Base-by-base conservation (phyloP, 768 basidiomycete genomes). In the Leccinum rimulosum region DNA sequence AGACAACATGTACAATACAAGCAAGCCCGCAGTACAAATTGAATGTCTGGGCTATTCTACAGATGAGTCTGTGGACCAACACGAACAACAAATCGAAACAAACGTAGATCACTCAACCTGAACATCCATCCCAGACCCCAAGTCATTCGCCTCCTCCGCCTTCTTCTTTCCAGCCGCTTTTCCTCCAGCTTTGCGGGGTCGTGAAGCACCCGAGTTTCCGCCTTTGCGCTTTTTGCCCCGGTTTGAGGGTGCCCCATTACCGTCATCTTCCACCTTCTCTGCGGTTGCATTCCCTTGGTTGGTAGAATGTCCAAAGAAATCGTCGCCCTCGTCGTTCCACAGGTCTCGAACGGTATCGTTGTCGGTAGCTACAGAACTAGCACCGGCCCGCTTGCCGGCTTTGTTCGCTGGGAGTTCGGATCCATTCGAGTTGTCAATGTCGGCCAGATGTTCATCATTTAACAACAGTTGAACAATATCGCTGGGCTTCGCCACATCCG, bases 381-480 rank as follows among this genome's bases (percentile, higher is more conserved):
- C 59, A 62, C 70, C 63, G 59, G 72, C 55, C 65, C 76, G 69
- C 63, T 79, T 77, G 22, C 73, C 72, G 15, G 69, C 62, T 43
- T 73, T 66, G 55, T 73, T 74, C 19, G 68, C 62, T 14, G 83
- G 70, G 33, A 80, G 63, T 33, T 70, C 69, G 48, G 74, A 36
- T 15, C 74, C 60, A n/a, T 73, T 74, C 9, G 83, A 75, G 10
- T 79, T 77, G 58, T 85, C 85, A 40, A 92, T 74, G 50, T 81
- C 84, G 3, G 89, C 93, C 15, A 98, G 75, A 67, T 98, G 95
- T 66, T 97, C 94, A 66, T 98, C 95, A 68, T 94, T 95, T 67
- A 99, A 82, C 52, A 99, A 79, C 49, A 99, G 75, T 61, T 95
- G 94, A 15, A 96, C 96, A 56, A 99, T 97, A 73, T 99, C 97